phyloP scores from a whole-genome alignment of 2,329 filamentous ascomycete species.

The Clarireedia paspali region DNA sequence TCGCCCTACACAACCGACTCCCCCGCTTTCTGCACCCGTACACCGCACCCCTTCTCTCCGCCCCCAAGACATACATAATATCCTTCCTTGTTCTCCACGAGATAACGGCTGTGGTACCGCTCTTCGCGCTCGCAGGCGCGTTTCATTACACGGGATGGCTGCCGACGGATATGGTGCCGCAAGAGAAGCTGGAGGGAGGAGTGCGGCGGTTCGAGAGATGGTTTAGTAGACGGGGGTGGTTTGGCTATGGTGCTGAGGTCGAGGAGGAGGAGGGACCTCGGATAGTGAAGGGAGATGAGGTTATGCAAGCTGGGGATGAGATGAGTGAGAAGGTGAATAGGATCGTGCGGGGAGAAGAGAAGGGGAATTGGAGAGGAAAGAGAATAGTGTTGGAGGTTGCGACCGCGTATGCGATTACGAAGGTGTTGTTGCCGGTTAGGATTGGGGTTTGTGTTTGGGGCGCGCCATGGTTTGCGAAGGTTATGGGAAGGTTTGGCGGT shows the following conservation, averaged over 20 bases:
- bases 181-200: constrained; percentile 28
- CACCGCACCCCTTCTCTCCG: constrained; percentile 60
- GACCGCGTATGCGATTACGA: constrained; percentile 85
- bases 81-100: constrained; percentile 91
- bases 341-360: constrained; percentile 22
- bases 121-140: constrained; percentile 63
- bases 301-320: not conserved
- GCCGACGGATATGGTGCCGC: constrained; percentile 35
- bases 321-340: constrained; percentile 9
- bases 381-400: constrained; percentile 58
- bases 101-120: constrained; percentile 74
- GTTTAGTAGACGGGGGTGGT: constrained; percentile 74
- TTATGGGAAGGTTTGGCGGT: constrained; percentile 43
- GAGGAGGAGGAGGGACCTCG: not conserved
- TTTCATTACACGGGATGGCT: constrained; percentile 79
- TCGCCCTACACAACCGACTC: constrained; percentile 13
- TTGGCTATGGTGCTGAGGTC: constrained; percentile 43
- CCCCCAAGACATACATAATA: constrained; percentile 74
- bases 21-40: constrained; percentile 63
- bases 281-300: constrained; percentile 1
- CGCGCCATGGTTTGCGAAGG: constrained; percentile 82
- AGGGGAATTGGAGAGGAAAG: constrained; percentile 27
- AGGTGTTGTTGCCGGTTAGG: constrained; percentile 70
- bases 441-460: constrained; percentile 76
- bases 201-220: constrained; percentile 70